Base-by-base conservation (phyloP, 2,329 filamentous ascomycete species). In the Cytospora schulzeri region DNA sequence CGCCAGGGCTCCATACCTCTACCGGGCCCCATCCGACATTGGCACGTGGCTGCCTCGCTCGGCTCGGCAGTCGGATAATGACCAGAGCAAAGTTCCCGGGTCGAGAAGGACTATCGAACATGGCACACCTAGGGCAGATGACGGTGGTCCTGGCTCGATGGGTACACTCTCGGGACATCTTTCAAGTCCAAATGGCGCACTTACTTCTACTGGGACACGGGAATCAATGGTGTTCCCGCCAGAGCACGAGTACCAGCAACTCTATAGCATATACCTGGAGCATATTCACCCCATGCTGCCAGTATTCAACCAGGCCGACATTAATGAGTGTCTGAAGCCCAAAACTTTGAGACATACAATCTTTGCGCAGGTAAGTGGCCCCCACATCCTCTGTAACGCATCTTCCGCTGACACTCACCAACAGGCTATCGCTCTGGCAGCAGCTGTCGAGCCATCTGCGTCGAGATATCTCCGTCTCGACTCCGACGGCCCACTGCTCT, bases 271-370 rank as follows among this genome's bases (percentile, higher is more conserved):
- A 51, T 85, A 82, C 67, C 69, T 82, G 8, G 77, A 83, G 26
- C 83, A 84, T 67, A 78, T 86, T 11, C 82, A 87, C 54, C 82
- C 83, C 3, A 76, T 87, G 4, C 81, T 85, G 28, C 84, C 84
- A 4, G 76, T 85, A 17, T 76, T 87, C 38, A 79, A 80, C 1
- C 71, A 77, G 17, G 63, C 71, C 1, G 71, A 75, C 19, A 63
- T 81, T 1, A 70, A 72, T 0, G 69, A 12, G 57, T 73, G 31
- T 41, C 71, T 11, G 68, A 74, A n/a, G 72, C 73, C 3, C 45
- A 50, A 31, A 74, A 81, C 0, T 74, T 73, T 15, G 73, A 69
- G n/a, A 77, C 50, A 65, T 9, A 14, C 24, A 2, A 75, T 85
- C 3, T 72, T 86, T 29, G 77, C 79, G 54, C 85, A 88, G 60